Evolutionary conservation across 2,329 filamentous ascomycete genomes (phyloP).

Genomic region (Trichoderma hamatum): DNA sequence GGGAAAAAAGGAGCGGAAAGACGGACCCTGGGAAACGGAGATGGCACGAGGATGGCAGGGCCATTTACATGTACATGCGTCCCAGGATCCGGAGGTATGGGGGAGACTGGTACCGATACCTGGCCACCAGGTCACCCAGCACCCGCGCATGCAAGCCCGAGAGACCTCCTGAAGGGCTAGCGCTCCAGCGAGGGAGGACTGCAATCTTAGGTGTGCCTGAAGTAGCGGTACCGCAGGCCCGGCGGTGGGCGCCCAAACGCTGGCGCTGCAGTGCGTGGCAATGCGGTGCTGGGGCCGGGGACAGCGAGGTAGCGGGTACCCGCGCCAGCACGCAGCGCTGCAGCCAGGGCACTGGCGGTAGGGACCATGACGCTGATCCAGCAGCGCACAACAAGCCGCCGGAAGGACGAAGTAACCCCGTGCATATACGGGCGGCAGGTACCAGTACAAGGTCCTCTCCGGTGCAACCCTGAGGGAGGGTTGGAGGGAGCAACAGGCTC

Average conservation of each 20-base stretch:
- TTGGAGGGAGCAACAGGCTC: neutral
- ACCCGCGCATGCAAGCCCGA: conserved; percentile 25
- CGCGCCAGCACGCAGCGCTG: neutral
- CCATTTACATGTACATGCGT: conserved; percentile 8
- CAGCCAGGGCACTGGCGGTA: conserved; percentile 15
- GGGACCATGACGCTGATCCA: conserved; percentile 8
- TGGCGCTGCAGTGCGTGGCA: conserved; percentile 17
- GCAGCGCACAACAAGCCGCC: conserved; percentile 1
- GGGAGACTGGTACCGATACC: conserved; percentile 3
- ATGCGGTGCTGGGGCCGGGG: conserved; percentile 14
- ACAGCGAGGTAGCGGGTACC: conserved; percentile 23
- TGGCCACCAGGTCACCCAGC: conserved; percentile 20
- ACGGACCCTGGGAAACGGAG: conserved; percentile 28
- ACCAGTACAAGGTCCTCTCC: conserved; percentile 9
- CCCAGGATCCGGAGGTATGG: conserved; percentile 24
- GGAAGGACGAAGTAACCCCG: neutral
- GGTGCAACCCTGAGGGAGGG: conserved; percentile 15
- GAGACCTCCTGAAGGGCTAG: conserved; percentile 27
- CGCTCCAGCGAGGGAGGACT: conserved; percentile 25
- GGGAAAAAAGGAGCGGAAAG: conserved; percentile 26
- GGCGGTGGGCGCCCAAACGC: conserved; percentile 22
- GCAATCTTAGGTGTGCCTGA: conserved; percentile 26
- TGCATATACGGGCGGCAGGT: conserved; percentile 12
- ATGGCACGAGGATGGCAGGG: conserved; percentile 30
- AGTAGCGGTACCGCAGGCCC: conserved; percentile 22